Evolutionary conservation across 148 eudicot species (phyloP).

Genomic region (Hydrangea macrophylla): DNA sequence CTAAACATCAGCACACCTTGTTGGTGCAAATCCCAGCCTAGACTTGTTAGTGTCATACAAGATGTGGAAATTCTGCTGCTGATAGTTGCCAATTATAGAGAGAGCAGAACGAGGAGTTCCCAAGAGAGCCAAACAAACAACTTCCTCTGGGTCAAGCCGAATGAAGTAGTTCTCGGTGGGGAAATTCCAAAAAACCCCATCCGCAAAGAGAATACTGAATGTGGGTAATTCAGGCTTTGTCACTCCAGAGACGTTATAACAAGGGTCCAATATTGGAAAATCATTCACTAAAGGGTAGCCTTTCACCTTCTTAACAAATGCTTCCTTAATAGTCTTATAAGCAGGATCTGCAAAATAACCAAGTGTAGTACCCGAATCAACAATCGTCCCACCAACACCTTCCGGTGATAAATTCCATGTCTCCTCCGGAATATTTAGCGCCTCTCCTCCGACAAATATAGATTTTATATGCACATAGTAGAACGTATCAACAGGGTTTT

Average conservation of each 20-base stretch:
- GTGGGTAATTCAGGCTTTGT: constrained; percentile 53
- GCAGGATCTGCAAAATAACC: constrained; percentile 84
- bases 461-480: constrained; percentile 71
- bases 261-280: constrained; percentile 64
- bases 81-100: constrained; percentile 91
- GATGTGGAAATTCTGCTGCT: constrained; percentile 90
- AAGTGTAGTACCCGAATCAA: constrained; percentile 90
- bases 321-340: constrained; percentile 56
- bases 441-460: constrained; percentile 62
- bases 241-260: constrained; percentile 81
- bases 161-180: constrained; percentile 84
- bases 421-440: constrained; percentile 50
- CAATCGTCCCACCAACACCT: constrained; percentile 82
- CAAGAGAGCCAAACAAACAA: constrained; percentile 75
- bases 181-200: constrained; percentile 84
- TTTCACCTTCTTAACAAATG: constrained; percentile 52
- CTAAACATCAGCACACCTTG: constrained; percentile 61
- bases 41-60: constrained; percentile 79
- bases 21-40: constrained; percentile 88
- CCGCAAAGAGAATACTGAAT: constrained; percentile 62
- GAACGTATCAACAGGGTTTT: constrained; percentile 68
- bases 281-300: constrained; percentile 51
- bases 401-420: constrained; percentile 59
- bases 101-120: constrained; percentile 55
- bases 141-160: constrained; percentile 55